phyloP scores from a whole-genome alignment of 257 asterid species.

The Agastache rugosa region DNA sequence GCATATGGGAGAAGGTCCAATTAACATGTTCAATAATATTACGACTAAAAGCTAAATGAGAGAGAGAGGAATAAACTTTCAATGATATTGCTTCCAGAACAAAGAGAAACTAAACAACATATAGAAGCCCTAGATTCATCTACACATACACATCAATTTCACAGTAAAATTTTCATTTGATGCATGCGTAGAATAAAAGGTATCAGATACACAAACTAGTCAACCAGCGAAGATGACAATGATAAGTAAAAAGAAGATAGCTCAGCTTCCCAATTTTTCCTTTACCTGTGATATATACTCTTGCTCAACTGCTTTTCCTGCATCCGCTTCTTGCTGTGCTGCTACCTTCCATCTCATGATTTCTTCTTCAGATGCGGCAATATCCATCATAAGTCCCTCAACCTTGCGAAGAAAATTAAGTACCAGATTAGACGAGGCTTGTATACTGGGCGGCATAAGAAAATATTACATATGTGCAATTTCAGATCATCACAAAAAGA shows the following conservation, averaged over 20 bases:
- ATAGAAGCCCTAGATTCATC: conserved; percentile 21
- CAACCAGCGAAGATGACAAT: conserved; percentile 28
- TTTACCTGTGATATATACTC: conserved; percentile 77
- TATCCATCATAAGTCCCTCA: conserved; percentile 97
- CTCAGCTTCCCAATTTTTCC: conserved; percentile 7
- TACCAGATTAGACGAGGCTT: conserved; percentile 18
- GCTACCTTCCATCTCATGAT: conserved; percentile 93
- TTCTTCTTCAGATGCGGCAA: conserved; percentile 94
- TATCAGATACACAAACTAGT: conserved; percentile 4
- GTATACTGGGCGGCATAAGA: neutral
- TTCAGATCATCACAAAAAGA: conserved; percentile 14
- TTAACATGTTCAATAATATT: neutral
- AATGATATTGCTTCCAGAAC: conserved; percentile 19
- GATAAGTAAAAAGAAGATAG: conserved; percentile 33
- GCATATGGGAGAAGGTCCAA: conserved; percentile 16
- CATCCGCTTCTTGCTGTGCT: conserved; percentile 98
- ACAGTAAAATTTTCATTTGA: neutral
- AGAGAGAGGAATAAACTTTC: neutral
- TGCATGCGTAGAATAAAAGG: conserved; percentile 5
- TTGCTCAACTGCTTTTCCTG: conserved; percentile 91
- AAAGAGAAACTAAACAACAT: conserved; percentile 29
- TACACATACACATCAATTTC: conserved; percentile 16
- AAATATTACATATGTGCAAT: neutral
- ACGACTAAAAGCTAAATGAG: neutral
- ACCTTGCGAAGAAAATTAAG: conserved; percentile 50